Percentiles rank a stretch among this genome's conserved stretches.
These are phyloP conservation scores for Auricularia cornea DNA, from an alignment of 768 basidiomycete species.

Conservation along the genomic window DNA sequence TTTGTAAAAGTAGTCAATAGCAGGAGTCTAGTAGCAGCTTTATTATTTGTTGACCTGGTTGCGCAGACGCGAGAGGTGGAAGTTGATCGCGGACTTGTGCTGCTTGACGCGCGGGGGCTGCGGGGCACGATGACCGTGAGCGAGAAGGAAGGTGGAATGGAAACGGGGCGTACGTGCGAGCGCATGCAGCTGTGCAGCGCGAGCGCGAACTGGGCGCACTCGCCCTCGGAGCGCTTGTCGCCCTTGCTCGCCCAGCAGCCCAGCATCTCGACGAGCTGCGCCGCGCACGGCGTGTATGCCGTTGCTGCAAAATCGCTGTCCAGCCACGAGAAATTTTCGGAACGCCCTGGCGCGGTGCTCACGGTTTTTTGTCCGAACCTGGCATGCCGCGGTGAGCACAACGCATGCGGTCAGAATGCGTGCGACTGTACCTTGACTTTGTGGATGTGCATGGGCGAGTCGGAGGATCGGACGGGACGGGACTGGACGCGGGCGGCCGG, in stretches of 20 bases:
- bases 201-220: constrained; percentile 53
- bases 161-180: constrained; percentile 54
- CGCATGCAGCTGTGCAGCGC: constrained; percentile 75
- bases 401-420: constrained; percentile 45
- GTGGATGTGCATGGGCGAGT: constrained; percentile 64
- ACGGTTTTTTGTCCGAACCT: background rate
- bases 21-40: background rate
- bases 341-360: constrained; percentile 2
- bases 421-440: constrained; percentile 73
- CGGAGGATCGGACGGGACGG: constrained; percentile 1
- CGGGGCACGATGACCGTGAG: constrained; percentile 6
- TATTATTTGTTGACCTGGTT: constrained; percentile 53
- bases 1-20: no score
- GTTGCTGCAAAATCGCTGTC: constrained; percentile 31
- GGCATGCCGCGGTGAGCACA: background rate
- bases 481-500: background rate
- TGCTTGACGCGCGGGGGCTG: constrained; percentile 62
- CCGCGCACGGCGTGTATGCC: constrained; percentile 48
- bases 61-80: constrained; percentile 74
- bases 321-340: constrained; percentile 4
- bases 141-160: background rate
- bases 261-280: constrained; percentile 70
- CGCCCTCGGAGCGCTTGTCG: constrained; percentile 46
- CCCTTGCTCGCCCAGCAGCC: constrained; percentile 75
- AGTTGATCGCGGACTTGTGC: constrained; percentile 78